Conservation (phyloP, 2,329 filamentous ascomycete genomes). For the Cladorrhinum sp. region DNA sequence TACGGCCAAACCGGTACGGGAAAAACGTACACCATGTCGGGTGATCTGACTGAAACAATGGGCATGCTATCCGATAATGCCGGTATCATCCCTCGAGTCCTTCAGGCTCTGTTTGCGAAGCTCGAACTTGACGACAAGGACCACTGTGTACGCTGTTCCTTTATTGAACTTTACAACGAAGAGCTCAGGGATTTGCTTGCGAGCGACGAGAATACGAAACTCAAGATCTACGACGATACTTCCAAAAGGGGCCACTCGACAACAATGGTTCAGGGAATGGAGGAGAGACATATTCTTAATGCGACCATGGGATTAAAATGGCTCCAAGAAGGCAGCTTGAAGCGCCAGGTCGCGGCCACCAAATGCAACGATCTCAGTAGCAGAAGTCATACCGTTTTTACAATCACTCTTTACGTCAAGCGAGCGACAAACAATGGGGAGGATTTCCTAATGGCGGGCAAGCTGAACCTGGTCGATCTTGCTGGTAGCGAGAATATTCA, state of each 20-base stretch:
- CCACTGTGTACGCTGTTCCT: slow-evolving; percentile 92
- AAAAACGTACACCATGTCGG: slow-evolving; percentile 99
- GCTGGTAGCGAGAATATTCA: slow-evolving; percentile 98
- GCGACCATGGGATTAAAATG: slow-evolving; percentile 84
- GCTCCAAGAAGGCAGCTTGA: slow-evolving; percentile 83
- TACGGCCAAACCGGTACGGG: slow-evolving; percentile 98
- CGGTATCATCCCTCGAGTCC: slow-evolving; percentile 88
- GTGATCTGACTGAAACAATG: slow-evolving; percentile 85
- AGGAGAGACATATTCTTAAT: slow-evolving; percentile 87
- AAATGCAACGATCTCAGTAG: slow-evolving; percentile 99
- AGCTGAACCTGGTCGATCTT: slow-evolving; percentile 93
- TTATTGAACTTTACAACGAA: slow-evolving; percentile 98
- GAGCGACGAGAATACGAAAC: slow-evolving; percentile 73
- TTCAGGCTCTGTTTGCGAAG: slow-evolving; percentile 83
- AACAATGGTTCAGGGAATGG: slow-evolving; percentile 95
- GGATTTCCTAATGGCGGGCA: slow-evolving; percentile 85
- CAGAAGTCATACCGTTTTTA: slow-evolving; percentile 95
- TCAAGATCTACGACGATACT: slow-evolving; percentile 94
- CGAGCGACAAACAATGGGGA: slow-evolving; percentile 78
- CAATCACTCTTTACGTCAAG: slow-evolving; percentile 88
- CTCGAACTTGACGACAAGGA: slow-evolving; percentile 77
- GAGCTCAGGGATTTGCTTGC: slow-evolving; percentile 88
- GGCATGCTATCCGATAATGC: slow-evolving; percentile 87
- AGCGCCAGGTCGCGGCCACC: slow-evolving; percentile 97
- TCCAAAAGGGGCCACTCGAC: slow-evolving; percentile 79